These are phyloP conservation scores for Hebeloma cylindrosporum DNA, from an alignment of 768 basidiomycete genomes.

Conservation along the genomic window DNA sequence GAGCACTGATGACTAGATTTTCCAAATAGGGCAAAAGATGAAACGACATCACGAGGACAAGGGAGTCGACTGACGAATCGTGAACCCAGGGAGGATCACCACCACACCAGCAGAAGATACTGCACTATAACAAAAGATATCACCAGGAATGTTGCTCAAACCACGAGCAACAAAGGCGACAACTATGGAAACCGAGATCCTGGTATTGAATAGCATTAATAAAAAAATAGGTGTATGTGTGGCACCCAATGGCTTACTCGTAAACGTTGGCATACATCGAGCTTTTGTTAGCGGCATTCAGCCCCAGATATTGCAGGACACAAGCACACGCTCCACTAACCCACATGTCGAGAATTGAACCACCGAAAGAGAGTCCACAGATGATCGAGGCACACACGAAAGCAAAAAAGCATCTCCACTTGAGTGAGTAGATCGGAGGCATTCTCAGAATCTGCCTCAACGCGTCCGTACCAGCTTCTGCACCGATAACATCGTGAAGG, in stretches of 20 bases:
- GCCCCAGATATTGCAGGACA: slow-evolving; percentile 74
- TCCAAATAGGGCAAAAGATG: not conserved
- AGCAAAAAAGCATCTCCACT: slow-evolving; percentile 68
- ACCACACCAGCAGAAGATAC: slow-evolving; percentile 89
- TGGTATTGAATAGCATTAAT: slow-evolving; percentile 28
- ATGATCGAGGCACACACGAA: slow-evolving; percentile 80
- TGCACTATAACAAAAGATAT: slow-evolving; percentile 86
- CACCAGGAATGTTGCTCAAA: slow-evolving; percentile 70
- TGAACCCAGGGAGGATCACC: slow-evolving; percentile 88
- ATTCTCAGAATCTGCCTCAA: slow-evolving; percentile 64
- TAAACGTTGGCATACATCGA: slow-evolving; percentile 94
- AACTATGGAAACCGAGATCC: slow-evolving; percentile 82
- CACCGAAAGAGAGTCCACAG: slow-evolving; percentile 81
- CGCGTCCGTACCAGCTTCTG: slow-evolving; percentile 66
- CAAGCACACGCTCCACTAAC: slow-evolving; percentile 70
- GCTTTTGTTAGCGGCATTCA: slow-evolving; percentile 82
- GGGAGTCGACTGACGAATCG: slow-evolving; percentile 58
- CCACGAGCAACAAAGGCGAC: slow-evolving; percentile 82
- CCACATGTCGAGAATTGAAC: slow-evolving; percentile 80
- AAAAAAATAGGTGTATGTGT: not conserved
- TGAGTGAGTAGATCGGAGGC: slow-evolving; percentile 67
- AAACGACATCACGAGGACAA: slow-evolving; percentile 2
- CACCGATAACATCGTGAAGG: slow-evolving; percentile 77
- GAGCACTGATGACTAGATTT: slow-evolving; percentile 70
- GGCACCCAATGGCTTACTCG: slow-evolving; percentile 59